These are phyloP conservation scores for Paecilomyces sp. DNA, from an alignment of 2,329 filamentous ascomycete species.

Conservation along the genomic window DNA sequence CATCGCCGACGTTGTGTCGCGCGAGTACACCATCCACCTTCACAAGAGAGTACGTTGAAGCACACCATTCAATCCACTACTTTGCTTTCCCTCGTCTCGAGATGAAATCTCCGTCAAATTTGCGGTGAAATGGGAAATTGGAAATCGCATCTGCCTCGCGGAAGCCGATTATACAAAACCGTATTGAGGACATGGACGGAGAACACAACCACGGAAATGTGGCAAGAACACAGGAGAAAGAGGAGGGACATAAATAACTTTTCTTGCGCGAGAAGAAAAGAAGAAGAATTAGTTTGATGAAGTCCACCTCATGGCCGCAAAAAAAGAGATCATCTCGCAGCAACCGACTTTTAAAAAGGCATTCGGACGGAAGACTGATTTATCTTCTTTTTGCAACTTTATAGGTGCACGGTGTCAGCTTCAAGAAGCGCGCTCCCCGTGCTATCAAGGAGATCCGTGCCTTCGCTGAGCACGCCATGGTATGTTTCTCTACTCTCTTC, in stretches of 20 bases:
- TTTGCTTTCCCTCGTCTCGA: background rate
- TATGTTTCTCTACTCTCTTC: conserved; percentile 47
- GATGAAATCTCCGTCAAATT: background rate
- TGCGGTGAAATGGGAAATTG: conserved; percentile 2
- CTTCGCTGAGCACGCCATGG: conserved; percentile 92
- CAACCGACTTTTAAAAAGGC: conserved; percentile 13
- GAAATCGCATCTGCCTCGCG: background rate
- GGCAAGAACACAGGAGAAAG: conserved; percentile 2
- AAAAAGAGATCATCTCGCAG: conserved; percentile 7
- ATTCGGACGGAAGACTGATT: conserved; percentile 65
- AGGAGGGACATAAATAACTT: conserved; percentile 1
- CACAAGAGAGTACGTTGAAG: conserved; percentile 89
- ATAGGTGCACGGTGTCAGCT: conserved; percentile 91
- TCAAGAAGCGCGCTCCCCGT: conserved; percentile 99
- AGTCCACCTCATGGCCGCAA: conserved; percentile 53
- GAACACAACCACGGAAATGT: conserved; percentile 16
- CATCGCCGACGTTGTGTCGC: conserved; percentile 97
- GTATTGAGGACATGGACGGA: conserved; percentile 23
- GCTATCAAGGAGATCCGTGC: conserved; percentile 99
- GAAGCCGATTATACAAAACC: background rate
- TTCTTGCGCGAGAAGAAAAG: conserved; percentile 16
- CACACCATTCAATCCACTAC: conserved; percentile 1
- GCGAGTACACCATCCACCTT: conserved; percentile 99
- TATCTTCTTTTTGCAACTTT: conserved; percentile 29
- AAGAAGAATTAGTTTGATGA: conserved; percentile 60